Conservation (phyloP, 495 filamentous ascomycete species). For the Oleoguttula mirabilis region DNA sequence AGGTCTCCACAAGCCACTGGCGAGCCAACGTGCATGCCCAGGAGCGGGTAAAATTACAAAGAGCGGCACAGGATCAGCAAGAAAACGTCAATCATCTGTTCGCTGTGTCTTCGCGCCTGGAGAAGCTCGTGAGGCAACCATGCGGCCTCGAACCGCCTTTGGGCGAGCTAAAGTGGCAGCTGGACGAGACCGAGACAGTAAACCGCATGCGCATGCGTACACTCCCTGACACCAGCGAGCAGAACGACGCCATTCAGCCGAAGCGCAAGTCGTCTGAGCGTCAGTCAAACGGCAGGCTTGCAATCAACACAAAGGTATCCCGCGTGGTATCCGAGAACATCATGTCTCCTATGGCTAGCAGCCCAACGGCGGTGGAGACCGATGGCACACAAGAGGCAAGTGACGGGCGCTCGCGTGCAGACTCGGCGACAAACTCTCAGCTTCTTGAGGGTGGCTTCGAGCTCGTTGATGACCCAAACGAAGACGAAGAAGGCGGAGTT, state of each 20-base stretch:
- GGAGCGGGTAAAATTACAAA: conserved; percentile 81
- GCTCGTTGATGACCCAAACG: conserved; percentile 77
- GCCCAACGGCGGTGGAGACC: conserved; percentile 10
- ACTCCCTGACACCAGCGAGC: conserved; percentile 51
- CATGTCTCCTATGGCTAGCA: conserved; percentile 14
- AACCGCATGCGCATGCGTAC: conserved; percentile 88
- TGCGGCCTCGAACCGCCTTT: conserved; percentile 64
- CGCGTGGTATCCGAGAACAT: conserved; percentile 26
- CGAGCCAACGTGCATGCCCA: conserved; percentile 86
- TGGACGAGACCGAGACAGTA: conserved; percentile 89
- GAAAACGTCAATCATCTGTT: conserved; percentile 68
- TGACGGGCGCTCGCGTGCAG: conserved; percentile 13
- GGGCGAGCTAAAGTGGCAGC: conserved; percentile 62
- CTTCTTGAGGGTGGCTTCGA: conserved; percentile 76
- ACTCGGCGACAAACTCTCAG: conserved; percentile 22
- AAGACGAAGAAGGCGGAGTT: conserved; percentile 62
- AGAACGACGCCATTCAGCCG: conserved; percentile 56
- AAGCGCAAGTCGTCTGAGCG: conserved; percentile 50
- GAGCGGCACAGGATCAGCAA: conserved; percentile 79
- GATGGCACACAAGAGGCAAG: conserved; percentile 10
- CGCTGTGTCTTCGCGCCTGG: conserved; percentile 59
- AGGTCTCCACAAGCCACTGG: conserved; percentile 77
- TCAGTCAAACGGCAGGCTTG: conserved; percentile 22
- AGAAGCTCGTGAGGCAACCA: conserved; percentile 58
- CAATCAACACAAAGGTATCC: conserved; percentile 33